phyloP scores from a whole-genome alignment of 2,329 filamentous ascomycete genomes.

The Tolypocladium sp. region DNA sequence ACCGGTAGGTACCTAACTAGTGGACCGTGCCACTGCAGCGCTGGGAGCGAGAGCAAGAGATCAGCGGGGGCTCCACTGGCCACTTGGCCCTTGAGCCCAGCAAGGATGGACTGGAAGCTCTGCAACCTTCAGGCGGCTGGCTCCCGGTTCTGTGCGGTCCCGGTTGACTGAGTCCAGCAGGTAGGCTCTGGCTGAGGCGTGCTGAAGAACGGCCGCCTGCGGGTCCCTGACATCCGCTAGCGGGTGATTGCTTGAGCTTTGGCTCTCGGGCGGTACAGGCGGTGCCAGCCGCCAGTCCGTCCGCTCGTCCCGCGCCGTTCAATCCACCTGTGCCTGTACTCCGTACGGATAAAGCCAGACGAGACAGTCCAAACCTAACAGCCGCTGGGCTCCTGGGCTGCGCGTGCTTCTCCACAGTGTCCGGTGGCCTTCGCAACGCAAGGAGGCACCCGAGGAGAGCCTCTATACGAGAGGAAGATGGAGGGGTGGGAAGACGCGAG shows the following conservation, averaged over 20 bases:
- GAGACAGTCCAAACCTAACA: background rate
- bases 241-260: background rate
- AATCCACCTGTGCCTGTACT: background rate
- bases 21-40: slow-evolving; percentile 3
- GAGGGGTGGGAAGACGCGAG: background rate
- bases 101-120: background rate
- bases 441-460: background rate
- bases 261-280: background rate
- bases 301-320: slow-evolving; percentile 5
- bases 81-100: background rate
- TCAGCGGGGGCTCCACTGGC: background rate
- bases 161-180: background rate
- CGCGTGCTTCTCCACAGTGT: background rate
- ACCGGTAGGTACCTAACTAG: no score
- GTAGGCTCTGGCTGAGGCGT: background rate
- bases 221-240: background rate
- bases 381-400: background rate
- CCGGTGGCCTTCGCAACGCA: background rate
- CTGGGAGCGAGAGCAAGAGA: background rate
- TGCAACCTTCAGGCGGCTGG: background rate
- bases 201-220: background rate
- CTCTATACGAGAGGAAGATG: background rate
- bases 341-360: background rate
- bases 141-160: background rate
- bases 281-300: slow-evolving; percentile 1